Percentiles rank a stretch among this genome's conserved stretches.
Conservation (phyloP, 2,329 filamentous ascomycete genomes). For the Cryphonectria carpinicola region DNA sequence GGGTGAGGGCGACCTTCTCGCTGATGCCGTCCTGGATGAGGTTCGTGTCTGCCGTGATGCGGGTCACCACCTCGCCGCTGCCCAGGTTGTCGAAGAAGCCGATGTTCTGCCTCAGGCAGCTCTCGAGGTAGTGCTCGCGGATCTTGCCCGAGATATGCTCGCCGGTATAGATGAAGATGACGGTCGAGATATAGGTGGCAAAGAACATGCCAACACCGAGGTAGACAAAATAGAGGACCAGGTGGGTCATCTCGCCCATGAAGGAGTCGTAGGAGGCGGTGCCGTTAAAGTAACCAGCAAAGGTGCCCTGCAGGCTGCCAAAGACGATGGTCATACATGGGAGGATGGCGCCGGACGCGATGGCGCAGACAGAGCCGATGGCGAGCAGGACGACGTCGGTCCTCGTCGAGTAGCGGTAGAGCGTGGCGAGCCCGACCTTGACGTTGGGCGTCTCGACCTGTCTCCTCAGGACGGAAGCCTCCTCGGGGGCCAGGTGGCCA, state of each 20-base stretch:
- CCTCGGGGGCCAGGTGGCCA: constrained; percentile 65
- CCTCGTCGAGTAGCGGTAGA: constrained; percentile 72
- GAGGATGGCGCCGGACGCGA: constrained; percentile 73
- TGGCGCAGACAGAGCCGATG: constrained; percentile 65
- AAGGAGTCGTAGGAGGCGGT: constrained; percentile 58
- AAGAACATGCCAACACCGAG: constrained; percentile 81
- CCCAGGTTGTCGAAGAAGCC: constrained; percentile 92
- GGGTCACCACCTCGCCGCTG: constrained; percentile 89
- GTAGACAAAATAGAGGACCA: constrained; percentile 85
- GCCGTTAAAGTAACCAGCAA: constrained; percentile 65
- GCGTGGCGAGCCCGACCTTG: constrained; percentile 64
- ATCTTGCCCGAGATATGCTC: constrained; percentile 81
- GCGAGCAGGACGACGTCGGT: constrained; percentile 67
- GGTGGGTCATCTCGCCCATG: constrained; percentile 58
- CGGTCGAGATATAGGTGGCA: constrained; percentile 71
- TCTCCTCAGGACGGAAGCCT: constrained; percentile 67
- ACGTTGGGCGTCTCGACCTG: constrained; percentile 70
- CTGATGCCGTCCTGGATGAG: constrained; percentile 87
- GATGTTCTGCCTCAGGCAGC: constrained; percentile 86
- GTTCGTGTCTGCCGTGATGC: constrained; percentile 93
- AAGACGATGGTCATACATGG: constrained; percentile 85
- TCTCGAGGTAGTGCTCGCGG: constrained; percentile 80
- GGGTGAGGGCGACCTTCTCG: constrained; percentile 80
- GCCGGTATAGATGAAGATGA: constrained; percentile 87
- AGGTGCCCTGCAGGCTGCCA: constrained; percentile 73